Evolutionary conservation across 176 grass and related monocot species (phyloP).

Genomic region (Triticum dicoccoides): DNA sequence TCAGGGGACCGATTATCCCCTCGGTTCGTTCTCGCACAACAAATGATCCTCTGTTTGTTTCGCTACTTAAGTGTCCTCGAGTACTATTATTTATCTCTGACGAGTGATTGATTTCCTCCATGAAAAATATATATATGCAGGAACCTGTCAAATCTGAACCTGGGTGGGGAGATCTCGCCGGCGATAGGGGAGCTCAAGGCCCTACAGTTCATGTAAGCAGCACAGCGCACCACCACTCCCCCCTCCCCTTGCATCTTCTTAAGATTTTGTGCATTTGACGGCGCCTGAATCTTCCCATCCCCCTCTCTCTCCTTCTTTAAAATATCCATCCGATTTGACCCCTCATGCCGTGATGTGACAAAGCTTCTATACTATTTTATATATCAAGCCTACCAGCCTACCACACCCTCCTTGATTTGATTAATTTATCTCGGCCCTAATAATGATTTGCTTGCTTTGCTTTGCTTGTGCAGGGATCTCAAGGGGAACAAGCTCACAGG

Average conservation of each 20-base stretch:
- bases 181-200: slow-evolving; percentile 71
- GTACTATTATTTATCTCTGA: background rate
- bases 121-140: slow-evolving; percentile 34
- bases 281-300: background rate
- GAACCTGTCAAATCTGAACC: slow-evolving; percentile 95
- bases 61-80: background rate
- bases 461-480: slow-evolving; percentile 65
- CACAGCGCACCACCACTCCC: no score
- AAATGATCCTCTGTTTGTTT: background rate
- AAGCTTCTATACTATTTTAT: slow-evolving; percentile 34
- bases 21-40: background rate
- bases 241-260: slow-evolving; percentile 7
- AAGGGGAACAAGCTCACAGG: slow-evolving; percentile 80
- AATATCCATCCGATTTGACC: slow-evolving; percentile 41
- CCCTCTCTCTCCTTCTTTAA: slow-evolving; percentile 26
- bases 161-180: slow-evolving; percentile 94
- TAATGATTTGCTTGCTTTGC: slow-evolving; percentile 47
- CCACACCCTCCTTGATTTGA: slow-evolving; percentile 9
- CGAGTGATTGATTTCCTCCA: background rate
- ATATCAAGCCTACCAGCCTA: background rate
- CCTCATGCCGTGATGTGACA: slow-evolving; percentile 38
- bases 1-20: background rate
- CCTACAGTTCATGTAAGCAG: slow-evolving; percentile 65
- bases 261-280: slow-evolving; percentile 38
- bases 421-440: slow-evolving; percentile 39